These are phyloP conservation scores for Botrytis porri DNA, from an alignment of 2,329 filamentous ascomycete genomes.

Conservation along the genomic window DNA sequence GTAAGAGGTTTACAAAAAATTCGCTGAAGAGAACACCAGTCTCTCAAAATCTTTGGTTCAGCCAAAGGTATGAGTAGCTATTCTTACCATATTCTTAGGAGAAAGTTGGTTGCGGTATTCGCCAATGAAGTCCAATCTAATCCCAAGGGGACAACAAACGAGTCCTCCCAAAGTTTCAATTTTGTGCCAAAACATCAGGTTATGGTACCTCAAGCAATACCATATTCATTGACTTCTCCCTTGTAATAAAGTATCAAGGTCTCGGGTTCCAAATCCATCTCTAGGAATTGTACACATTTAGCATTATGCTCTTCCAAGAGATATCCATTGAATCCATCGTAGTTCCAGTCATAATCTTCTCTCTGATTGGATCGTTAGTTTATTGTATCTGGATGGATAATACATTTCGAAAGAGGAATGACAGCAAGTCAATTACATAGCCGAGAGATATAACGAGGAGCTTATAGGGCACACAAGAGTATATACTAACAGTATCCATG, in stretches of 20 bases:
- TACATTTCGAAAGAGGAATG: background rate
- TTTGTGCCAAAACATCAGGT: background rate
- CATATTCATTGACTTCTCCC: background rate
- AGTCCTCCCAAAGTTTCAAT: background rate
- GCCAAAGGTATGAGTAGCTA: background rate
- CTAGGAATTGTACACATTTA: background rate
- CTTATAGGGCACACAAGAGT: background rate
- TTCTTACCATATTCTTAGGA: background rate
- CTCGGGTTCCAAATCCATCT: background rate
- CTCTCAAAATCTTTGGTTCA: background rate
- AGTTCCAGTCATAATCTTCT: slow-evolving; percentile 13
- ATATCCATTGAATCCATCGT: slow-evolving; percentile 10
- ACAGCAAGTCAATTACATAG: background rate
- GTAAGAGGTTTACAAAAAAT: background rate
- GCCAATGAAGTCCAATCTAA: background rate
- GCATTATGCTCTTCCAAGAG: background rate
- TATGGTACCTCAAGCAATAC: slow-evolving; percentile 14
- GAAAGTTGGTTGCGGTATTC: background rate
- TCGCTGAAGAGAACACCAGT: background rate
- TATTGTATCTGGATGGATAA: background rate
- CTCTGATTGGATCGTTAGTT: background rate
- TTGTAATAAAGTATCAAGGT: background rate
- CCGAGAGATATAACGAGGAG: background rate
- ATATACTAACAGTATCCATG: slow-evolving; percentile 9
- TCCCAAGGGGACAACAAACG: background rate